These are phyloP conservation scores for Trichoderma brevicompactum DNA, from an alignment of 2,329 filamentous ascomycete genomes.

Conservation along the genomic window DNA sequence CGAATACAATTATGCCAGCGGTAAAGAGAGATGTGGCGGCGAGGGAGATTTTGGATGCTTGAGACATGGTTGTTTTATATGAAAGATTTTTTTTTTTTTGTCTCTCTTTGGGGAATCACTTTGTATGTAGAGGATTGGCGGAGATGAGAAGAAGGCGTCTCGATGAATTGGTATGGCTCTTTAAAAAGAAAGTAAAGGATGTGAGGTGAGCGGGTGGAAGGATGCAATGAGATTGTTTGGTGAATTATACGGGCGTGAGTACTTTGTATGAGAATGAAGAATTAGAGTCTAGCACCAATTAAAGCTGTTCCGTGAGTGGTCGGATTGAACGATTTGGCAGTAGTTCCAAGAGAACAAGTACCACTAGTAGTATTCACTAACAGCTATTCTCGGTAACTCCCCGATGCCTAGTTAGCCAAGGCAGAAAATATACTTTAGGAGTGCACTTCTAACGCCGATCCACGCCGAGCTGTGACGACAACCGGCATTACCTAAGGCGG, in stretches of 20 bases:
- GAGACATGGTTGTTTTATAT: constrained; percentile 68
- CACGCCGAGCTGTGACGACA: constrained; percentile 29
- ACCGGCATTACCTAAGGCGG: constrained; percentile 24
- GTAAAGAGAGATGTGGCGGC: constrained; percentile 77
- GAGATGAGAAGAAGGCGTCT: neutral
- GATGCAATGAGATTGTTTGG: neutral
- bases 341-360: neutral
- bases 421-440: neutral
- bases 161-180: neutral
- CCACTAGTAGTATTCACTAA: neutral
- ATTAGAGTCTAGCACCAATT: neutral
- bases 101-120: neutral
- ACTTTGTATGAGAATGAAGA: neutral
- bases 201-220: neutral
- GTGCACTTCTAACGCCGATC: constrained; percentile 13
- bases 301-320: constrained; percentile 6
- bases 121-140: neutral
- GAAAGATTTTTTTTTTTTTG: neutral
- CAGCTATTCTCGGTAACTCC: accelerated
- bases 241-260: constrained; percentile 4
- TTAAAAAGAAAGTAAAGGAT: neutral
- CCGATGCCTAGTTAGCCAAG: neutral
- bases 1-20: constrained; percentile 75
- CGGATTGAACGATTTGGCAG: neutral
- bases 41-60: constrained; percentile 84